Conservation (phyloP, 2,329 filamentous ascomycete species). For the Calycina marina region DNA sequence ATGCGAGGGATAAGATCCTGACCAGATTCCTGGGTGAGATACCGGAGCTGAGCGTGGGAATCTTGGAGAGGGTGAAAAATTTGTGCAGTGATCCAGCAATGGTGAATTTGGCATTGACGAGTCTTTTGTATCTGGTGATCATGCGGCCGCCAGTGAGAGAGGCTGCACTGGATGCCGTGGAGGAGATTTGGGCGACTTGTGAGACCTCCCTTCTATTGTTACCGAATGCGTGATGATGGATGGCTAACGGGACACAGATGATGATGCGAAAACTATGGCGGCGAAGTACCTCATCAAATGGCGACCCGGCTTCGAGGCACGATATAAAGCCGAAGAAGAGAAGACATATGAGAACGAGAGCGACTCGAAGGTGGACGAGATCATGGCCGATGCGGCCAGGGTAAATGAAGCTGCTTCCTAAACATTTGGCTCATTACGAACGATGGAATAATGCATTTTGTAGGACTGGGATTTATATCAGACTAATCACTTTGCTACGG, state of each 20-base stretch:
- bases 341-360: slow-evolving; percentile 9
- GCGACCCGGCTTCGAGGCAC: slow-evolving; percentile 29
- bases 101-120: slow-evolving; percentile 47
- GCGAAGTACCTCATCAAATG: slow-evolving; percentile 48
- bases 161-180: slow-evolving; percentile 47
- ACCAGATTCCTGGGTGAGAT: slow-evolving; percentile 88
- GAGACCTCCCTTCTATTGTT: slow-evolving; percentile 22
- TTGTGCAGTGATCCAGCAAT: slow-evolving; percentile 53
- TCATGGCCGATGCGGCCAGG: neutral
- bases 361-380: neutral
- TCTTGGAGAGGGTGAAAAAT: slow-evolving; percentile 58
- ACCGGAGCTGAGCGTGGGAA: slow-evolving; percentile 56
- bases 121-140: slow-evolving; percentile 51
- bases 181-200: slow-evolving; percentile 55
- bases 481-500: too few relatives aligned
- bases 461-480: too few relatives aligned
- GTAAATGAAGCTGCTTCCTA: neutral
- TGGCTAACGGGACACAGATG: slow-evolving; percentile 28
- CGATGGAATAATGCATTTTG: too few relatives aligned
- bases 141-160: slow-evolving; percentile 51
- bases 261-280: slow-evolving; percentile 47
- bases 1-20: slow-evolving; percentile 76
- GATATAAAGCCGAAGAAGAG: slow-evolving; percentile 9
- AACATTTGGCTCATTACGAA: too few relatives aligned
- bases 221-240: slow-evolving; percentile 1